These are phyloP conservation scores for Neonectria punicea DNA, from an alignment of 2,329 filamentous ascomycete genomes.

Conservation along the genomic window DNA sequence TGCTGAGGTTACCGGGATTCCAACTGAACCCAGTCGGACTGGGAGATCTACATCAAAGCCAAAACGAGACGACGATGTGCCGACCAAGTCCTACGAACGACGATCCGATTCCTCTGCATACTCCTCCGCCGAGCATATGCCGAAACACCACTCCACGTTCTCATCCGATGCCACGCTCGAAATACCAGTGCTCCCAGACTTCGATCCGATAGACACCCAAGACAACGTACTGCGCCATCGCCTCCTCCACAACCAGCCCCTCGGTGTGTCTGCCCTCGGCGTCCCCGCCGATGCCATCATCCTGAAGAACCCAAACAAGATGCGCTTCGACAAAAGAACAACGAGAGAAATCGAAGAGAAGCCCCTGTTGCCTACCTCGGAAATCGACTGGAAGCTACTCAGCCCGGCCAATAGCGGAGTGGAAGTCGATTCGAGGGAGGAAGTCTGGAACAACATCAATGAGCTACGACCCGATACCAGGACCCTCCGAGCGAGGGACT, in stretches of 20 bases:
- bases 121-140: not conserved
- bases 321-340: constrained; percentile 33
- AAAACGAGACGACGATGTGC: not conserved
- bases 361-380: constrained; percentile 12
- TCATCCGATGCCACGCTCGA: constrained; percentile 8
- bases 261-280: constrained; percentile 50
- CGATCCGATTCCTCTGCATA: not conserved
- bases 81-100: not conserved
- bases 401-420: constrained; percentile 41
- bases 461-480: constrained; percentile 58
- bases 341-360: constrained; percentile 34
- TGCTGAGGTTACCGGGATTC: not conserved
- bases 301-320: constrained; percentile 52
- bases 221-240: constrained; percentile 35
- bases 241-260: constrained; percentile 43
- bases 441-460: constrained; percentile 59
- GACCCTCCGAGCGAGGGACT: constrained; percentile 53
- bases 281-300: constrained; percentile 58
- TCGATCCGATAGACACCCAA: not conserved
- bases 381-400: constrained; percentile 47
- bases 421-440: constrained; percentile 42
- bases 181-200: constrained; percentile 18
- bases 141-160: constrained; percentile 2
- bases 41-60: not conserved
- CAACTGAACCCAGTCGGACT: not conserved